Evolutionary conservation across 768 basidiomycete species (phyloP).

Genomic region (Tricholoma matsutake): DNA sequence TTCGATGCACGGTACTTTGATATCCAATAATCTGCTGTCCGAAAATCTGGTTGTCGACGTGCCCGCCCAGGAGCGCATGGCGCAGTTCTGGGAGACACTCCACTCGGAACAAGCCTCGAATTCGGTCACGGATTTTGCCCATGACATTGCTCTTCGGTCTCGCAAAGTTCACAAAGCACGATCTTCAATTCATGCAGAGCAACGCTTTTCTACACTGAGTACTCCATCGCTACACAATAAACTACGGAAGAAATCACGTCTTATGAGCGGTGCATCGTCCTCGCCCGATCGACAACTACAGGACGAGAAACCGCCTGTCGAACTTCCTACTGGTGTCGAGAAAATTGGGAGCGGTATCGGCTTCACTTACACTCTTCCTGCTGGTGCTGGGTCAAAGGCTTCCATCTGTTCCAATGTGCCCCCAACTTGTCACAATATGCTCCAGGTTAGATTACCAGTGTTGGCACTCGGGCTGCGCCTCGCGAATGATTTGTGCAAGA

Average conservation of each 20-base stretch:
- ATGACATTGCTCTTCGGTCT: slow-evolving; percentile 22
- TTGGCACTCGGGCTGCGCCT: slow-evolving; percentile 14
- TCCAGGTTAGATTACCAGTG: slow-evolving; percentile 10
- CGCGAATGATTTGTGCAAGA: slow-evolving; percentile 5
- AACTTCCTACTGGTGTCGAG: slow-evolving; percentile 44
- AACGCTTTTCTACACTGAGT: slow-evolving; percentile 29
- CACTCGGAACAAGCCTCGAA: slow-evolving; percentile 34
- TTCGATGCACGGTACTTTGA: slow-evolving; percentile 9
- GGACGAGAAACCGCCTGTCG: slow-evolving; percentile 15
- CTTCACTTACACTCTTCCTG: slow-evolving; percentile 39
- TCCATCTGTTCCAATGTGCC: slow-evolving; percentile 19
- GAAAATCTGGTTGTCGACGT: slow-evolving; percentile 17
- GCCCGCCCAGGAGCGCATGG: slow-evolving; percentile 24
- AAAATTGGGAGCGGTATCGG: slow-evolving; percentile 53
- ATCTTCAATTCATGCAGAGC: slow-evolving; percentile 28
- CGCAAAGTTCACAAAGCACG: slow-evolving; percentile 38
- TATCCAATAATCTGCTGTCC: slow-evolving; percentile 9
- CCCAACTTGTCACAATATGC: slow-evolving; percentile 15
- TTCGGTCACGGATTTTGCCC: slow-evolving; percentile 13
- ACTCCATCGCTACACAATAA: slow-evolving; percentile 36
- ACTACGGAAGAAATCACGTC: slow-evolving; percentile 34
- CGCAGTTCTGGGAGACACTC: slow-evolving; percentile 44
- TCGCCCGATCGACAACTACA: slow-evolving; percentile 18
- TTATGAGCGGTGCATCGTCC: slow-evolving; percentile 29
- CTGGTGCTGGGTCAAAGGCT: slow-evolving; percentile 21